These are phyloP conservation scores for Combretum micranthum DNA, from an alignment of 345 rosid genomes.

Conservation along the genomic window DNA sequence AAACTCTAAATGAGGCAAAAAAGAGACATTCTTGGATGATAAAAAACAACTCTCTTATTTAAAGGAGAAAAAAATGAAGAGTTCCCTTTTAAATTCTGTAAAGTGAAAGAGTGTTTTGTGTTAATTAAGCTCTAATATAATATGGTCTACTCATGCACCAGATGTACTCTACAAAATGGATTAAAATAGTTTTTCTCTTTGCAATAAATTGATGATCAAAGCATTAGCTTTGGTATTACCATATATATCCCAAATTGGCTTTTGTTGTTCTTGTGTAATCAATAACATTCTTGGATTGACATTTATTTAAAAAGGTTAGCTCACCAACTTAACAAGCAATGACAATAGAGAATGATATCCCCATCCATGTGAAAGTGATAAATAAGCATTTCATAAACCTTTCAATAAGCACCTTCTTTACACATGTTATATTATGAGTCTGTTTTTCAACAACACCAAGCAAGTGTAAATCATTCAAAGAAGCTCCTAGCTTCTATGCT, in stretches of 20 bases:
- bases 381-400: slow-evolving; percentile 19
- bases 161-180: too few species aligned
- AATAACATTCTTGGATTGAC: slow-evolving; percentile 43
- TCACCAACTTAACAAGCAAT: neutral
- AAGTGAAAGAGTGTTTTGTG: too few species aligned
- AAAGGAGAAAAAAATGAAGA: too few species aligned
- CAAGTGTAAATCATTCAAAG: slow-evolving; percentile 26
- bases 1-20: too few species aligned
- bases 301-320: neutral
- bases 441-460: slow-evolving; percentile 36
- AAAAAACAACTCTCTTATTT: too few species aligned
- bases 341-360: neutral
- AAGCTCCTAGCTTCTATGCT: slow-evolving; percentile 22
- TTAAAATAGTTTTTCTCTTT: neutral
- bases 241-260: slow-evolving; percentile 65
- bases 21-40: too few species aligned
- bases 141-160: too few species aligned
- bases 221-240: slow-evolving; percentile 20
- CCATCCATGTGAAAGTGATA: neutral
- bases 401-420: slow-evolving; percentile 10
- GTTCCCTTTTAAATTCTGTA: too few species aligned
- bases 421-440: slow-evolving; percentile 9
- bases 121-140: too few species aligned
- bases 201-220: neutral
- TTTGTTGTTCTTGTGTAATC: slow-evolving; percentile 55